Percentiles rank a stretch among this genome's conserved stretches.
Conservation (phyloP, 139 green algal genomes). For the Closterium sp. region DNA sequence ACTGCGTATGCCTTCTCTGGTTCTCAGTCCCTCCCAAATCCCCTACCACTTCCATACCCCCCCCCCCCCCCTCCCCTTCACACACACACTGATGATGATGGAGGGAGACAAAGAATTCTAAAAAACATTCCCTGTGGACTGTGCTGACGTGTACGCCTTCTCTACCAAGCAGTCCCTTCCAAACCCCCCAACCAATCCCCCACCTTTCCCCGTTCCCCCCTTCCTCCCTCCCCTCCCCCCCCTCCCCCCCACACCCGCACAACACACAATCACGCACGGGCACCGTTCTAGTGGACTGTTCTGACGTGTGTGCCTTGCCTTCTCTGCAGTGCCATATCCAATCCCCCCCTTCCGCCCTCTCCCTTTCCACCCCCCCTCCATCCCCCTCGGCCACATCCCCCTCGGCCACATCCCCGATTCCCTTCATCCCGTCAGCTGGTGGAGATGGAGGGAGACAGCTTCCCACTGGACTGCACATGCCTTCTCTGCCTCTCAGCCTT, state of each 20-base stretch:
- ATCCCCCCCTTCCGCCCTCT: too few relatives aligned
- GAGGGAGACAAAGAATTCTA: neutral
- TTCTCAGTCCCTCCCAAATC: constrained; percentile 65
- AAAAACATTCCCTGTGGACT: constrained; percentile 88
- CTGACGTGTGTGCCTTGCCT: constrained; percentile 84
- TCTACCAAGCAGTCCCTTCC: constrained; percentile 72
- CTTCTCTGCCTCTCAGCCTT: constrained; percentile 73
- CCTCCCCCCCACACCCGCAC: too few relatives aligned
- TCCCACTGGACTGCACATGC: constrained; percentile 82
- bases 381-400: too few relatives aligned
- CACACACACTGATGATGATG: neutral
- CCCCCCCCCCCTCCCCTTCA: neutral
- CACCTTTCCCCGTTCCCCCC: too few relatives aligned
- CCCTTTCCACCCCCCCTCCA: too few relatives aligned
- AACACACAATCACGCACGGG: constrained; percentile 66
- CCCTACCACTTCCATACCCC: too few relatives aligned
- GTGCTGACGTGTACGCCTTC: constrained; percentile 67
- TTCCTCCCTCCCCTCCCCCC: too few relatives aligned
- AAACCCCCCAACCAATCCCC: too few relatives aligned
- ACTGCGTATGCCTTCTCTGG: constrained; percentile 74
- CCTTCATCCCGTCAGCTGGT: neutral
- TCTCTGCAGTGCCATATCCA: constrained; percentile 63
- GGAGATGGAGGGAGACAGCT: constrained; percentile 14
- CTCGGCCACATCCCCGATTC: too few relatives aligned
- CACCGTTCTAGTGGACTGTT: constrained; percentile 81